A percentile compares a stretch with the other conserved stretches of the same genome.
Evolutionary conservation across 441 rosid genomes (phyloP).

Genomic region (Bruguiera hainesii): DNA sequence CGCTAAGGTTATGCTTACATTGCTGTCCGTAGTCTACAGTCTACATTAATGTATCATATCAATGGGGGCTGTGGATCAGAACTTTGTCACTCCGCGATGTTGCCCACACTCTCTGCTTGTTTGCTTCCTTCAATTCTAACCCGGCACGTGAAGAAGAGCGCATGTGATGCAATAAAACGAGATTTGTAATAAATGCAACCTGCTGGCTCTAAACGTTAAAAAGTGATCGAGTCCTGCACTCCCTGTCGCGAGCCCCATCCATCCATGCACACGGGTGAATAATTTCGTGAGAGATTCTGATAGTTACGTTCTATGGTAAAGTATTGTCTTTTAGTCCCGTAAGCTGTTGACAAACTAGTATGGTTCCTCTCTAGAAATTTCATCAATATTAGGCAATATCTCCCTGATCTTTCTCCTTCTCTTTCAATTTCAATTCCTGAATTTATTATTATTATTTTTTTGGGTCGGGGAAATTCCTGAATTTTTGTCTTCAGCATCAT

Average conservation of each 20-base stretch:
- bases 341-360: background rate
- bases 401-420: background rate
- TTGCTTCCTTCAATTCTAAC: background rate
- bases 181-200: constrained; percentile 10
- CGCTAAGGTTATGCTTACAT: no score
- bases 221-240: background rate
- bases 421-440: background rate
- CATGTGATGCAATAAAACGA: background rate
- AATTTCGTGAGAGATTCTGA: background rate
- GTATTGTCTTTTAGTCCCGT: background rate
- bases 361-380: background rate
- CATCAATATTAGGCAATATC: background rate
- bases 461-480: background rate
- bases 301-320: background rate
- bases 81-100: no score
- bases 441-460: no score
- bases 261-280: constrained; percentile 20
- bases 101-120: no score
- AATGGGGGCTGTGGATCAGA: no score
- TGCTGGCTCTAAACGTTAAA: background rate
- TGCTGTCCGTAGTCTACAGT: no score
- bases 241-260: constrained; percentile 6
- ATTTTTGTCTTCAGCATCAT: background rate
- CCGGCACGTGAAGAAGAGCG: background rate
- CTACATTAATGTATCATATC: no score